Evolutionary conservation across 2,329 filamentous ascomycete species (phyloP), one percentile per base, ranked within the genome.

Genomic region (Neopestalotiopsis sp.): DNA sequence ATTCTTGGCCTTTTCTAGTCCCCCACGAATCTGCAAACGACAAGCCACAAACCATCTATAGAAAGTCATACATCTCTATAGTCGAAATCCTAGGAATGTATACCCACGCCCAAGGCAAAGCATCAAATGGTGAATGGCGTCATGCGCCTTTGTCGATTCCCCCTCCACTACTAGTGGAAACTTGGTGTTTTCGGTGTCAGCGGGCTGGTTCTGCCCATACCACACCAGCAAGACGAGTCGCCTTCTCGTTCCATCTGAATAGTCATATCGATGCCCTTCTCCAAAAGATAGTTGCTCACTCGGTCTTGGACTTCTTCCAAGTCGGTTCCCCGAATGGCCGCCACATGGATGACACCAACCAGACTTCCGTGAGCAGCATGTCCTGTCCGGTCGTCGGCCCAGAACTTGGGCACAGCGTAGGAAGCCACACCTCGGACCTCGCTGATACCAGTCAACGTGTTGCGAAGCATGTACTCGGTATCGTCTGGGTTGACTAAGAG

Each of bases 191-290:
- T 78, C 10, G 74, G 70, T 67, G 75, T 76, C 34, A 80, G 65
- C 45, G 78, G 76, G 63, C 76, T 79, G 57, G 74, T 67, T 61
- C 82, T 76, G 17, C 79, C 82, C 69, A 82, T 81, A 7, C 84
- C 84, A 72, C 89, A 91, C 89, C 89, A 91, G 73, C 89, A 91
- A 24, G 82, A 84, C 56, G 79, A 77, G 68, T 97, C 94, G 0
- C 92, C 93, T 76, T 97, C 94, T 61, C 91, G 85, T 80, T 98
- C 95, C 1, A 97, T 92, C 80, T 98, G 95, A 5, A 98, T 88
- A 32, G 97, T 90, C 13, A 94, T 89, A 75, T 97, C 91, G 81
- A 98, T 92, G 57, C 90, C 89, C 72, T 92, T 88, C 65, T 88
- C 88, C 7, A 86, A 82, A 28, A 97, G 84, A 73, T 94, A 96